Evolutionary conservation across 768 basidiomycete species (phyloP).

Genomic region (Symmetrospora coprosmae): DNA sequence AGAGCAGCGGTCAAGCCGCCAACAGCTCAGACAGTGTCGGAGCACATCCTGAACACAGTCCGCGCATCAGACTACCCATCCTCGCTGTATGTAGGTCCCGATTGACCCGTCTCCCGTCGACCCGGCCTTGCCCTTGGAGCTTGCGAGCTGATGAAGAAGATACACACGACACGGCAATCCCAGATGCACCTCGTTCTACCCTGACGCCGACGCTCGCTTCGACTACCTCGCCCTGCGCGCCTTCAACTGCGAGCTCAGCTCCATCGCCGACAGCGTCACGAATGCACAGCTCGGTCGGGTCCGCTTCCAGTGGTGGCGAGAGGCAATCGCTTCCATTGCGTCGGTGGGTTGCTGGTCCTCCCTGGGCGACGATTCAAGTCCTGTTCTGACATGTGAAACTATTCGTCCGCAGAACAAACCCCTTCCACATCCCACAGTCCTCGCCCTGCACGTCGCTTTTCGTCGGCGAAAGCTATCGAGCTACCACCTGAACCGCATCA

Average conservation of each 20-base stretch:
- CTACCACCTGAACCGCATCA: slow-evolving; percentile 28
- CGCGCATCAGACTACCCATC: too few species aligned
- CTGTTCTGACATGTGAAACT: background rate
- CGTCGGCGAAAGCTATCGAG: slow-evolving; percentile 22
- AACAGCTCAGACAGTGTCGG: too few species aligned
- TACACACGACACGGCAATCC: too few species aligned
- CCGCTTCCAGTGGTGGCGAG: slow-evolving; percentile 32
- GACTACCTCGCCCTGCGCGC: slow-evolving; percentile 29
- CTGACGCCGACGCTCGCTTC: slow-evolving; percentile 16
- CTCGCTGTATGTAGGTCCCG: too few species aligned
- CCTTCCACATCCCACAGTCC: slow-evolving; percentile 25
- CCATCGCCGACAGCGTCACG: slow-evolving; percentile 27
- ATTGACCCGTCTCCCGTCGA: too few species aligned
- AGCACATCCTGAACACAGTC: too few species aligned
- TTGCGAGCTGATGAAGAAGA: too few species aligned
- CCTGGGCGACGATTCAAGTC: too few species aligned
- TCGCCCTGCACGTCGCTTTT: slow-evolving; percentile 19
- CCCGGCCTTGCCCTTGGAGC: too few species aligned
- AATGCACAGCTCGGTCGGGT: slow-evolving; percentile 28
- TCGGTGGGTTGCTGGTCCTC: too few species aligned
- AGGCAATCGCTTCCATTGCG: slow-evolving; percentile 26
- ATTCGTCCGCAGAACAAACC: slow-evolving; percentile 17
- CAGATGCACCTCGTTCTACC: slow-evolving; percentile 28
- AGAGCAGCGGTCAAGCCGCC: too few species aligned
- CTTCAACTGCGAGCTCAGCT: slow-evolving; percentile 30